phyloP scores from a whole-genome alignment of 169 alveolate species.

The Plasmodium gallinaceum region DNA sequence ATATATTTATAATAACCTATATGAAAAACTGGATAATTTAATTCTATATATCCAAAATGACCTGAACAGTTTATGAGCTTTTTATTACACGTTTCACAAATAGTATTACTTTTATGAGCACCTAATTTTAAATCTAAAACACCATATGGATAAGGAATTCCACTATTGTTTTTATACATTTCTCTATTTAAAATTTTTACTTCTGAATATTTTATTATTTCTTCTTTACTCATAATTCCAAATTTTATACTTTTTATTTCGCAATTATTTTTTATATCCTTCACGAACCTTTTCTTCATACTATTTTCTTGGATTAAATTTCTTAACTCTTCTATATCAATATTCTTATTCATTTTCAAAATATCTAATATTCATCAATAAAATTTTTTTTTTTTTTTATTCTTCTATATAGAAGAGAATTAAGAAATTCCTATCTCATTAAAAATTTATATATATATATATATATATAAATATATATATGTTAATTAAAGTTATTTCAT shows the following conservation, averaged over 20 bases:
- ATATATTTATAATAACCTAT: slow-evolving; percentile 97
- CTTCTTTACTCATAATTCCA: slow-evolving; percentile 87
- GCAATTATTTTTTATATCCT: slow-evolving; percentile 47
- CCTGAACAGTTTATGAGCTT: slow-evolving; percentile 96
- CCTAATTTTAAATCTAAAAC: slow-evolving; percentile 87
- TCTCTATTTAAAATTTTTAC: slow-evolving; percentile 85
- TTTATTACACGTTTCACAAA: slow-evolving; percentile 94
- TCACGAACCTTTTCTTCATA: slow-evolving; percentile 39
- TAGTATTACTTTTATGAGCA: slow-evolving; percentile 79
- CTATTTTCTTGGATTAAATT: slow-evolving; percentile 13
- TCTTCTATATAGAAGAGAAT: neutral
- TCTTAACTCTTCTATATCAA: slow-evolving; percentile 31
- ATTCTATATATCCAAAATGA: slow-evolving; percentile 96
- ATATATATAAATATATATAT: neutral
- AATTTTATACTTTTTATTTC: slow-evolving; percentile 87
- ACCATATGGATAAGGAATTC: slow-evolving; percentile 87
- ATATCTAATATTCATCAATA: neutral
- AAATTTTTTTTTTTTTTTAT: neutral
- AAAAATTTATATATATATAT: neutral
- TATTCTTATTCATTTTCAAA: neutral
- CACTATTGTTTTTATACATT: slow-evolving; percentile 82
- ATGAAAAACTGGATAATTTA: slow-evolving; percentile 98
- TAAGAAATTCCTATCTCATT: neutral
- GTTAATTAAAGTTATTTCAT: neutral
- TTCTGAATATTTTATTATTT: slow-evolving; percentile 85